phyloP scores from a whole-genome alignment of 148 eudicot species.

The Nyssa sinensis region DNA sequence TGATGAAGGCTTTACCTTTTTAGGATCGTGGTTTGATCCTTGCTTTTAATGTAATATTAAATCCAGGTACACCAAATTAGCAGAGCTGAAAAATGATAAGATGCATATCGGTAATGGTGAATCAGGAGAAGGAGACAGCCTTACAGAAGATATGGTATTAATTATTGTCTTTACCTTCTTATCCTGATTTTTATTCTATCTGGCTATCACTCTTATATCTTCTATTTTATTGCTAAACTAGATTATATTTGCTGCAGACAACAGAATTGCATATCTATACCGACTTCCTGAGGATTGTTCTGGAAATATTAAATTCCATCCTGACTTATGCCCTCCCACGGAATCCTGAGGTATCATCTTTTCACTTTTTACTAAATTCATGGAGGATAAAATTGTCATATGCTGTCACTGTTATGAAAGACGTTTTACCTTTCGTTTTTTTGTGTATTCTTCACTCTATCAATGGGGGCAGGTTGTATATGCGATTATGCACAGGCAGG shows the following conservation, averaged over 20 bases:
- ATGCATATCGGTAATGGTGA: slow-evolving; percentile 43
- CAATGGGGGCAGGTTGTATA: slow-evolving; percentile 73
- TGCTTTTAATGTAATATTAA: slow-evolving; percentile 14
- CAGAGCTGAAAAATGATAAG: slow-evolving; percentile 63
- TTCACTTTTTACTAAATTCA: not conserved
- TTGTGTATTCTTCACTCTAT: not conserved
- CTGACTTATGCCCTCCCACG: slow-evolving; percentile 87
- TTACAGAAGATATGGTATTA: slow-evolving; percentile 51
- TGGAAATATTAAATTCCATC: slow-evolving; percentile 87
- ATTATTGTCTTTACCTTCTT: not conserved
- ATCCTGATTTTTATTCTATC: not conserved
- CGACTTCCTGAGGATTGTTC: slow-evolving; percentile 81
- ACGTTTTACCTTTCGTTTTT: not conserved
- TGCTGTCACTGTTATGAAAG: not conserved
- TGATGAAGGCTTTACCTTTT: not conserved
- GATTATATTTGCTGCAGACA: slow-evolving; percentile 46
- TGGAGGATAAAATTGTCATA: slow-evolving; percentile 1
- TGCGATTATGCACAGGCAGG: slow-evolving; percentile 96
- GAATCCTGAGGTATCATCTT: slow-evolving; percentile 81
- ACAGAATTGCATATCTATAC: slow-evolving; percentile 89
- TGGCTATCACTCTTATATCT: not conserved
- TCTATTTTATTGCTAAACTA: not conserved
- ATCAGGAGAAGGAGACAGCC: slow-evolving; percentile 47
- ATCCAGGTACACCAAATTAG: slow-evolving; percentile 79
- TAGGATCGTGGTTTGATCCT: not conserved